phyloP scores from a whole-genome alignment of 225 moss, liverwort and hornwort species.

The Takakia lepidozioides region DNA sequence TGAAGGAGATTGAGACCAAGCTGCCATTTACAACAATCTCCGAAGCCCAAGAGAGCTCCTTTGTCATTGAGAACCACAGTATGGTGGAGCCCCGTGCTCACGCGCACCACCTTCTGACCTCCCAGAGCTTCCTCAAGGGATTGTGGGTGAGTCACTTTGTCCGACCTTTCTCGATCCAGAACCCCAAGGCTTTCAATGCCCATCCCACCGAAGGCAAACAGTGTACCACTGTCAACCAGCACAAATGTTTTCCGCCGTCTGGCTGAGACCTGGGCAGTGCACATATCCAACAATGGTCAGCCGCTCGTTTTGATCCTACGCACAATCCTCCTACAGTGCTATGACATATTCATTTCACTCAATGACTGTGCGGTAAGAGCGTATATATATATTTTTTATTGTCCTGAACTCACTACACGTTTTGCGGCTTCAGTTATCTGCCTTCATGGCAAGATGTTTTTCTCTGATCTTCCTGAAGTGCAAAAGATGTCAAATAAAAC shows the following conservation, averaged over 20 bases:
- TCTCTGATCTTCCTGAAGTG: too few relatives aligned
- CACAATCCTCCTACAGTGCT: too few relatives aligned
- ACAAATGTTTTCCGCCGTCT: slow-evolving; percentile 77
- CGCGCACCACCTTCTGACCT: slow-evolving; percentile 38
- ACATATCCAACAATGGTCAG: too few relatives aligned
- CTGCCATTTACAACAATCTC: slow-evolving; percentile 57
- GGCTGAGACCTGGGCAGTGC: slow-evolving; percentile 57
- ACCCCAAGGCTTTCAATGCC: slow-evolving; percentile 50
- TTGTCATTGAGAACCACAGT: slow-evolving; percentile 47
- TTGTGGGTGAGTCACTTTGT: slow-evolving; percentile 57
- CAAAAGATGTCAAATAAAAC: too few relatives aligned
- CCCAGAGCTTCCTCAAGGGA: slow-evolving; percentile 24
- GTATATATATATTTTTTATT: too few relatives aligned
- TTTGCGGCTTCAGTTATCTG: too few relatives aligned
- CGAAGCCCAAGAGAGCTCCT: slow-evolving; percentile 53
- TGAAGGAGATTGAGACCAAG: too few relatives aligned
- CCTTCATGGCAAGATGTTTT: too few relatives aligned
- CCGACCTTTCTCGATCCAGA: slow-evolving; percentile 24
- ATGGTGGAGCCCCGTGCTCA: slow-evolving; percentile 69
- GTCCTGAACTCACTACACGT: too few relatives aligned
- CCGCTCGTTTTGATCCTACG: too few relatives aligned
- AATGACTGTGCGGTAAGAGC: too few relatives aligned
- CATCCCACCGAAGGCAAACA: slow-evolving; percentile 81
- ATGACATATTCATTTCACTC: too few relatives aligned
- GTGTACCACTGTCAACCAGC: slow-evolving; percentile 42